These are phyloP conservation scores for Dactylellina drechsleri DNA, from an alignment of 2,329 filamentous ascomycete genomes.

Conservation along the genomic window DNA sequence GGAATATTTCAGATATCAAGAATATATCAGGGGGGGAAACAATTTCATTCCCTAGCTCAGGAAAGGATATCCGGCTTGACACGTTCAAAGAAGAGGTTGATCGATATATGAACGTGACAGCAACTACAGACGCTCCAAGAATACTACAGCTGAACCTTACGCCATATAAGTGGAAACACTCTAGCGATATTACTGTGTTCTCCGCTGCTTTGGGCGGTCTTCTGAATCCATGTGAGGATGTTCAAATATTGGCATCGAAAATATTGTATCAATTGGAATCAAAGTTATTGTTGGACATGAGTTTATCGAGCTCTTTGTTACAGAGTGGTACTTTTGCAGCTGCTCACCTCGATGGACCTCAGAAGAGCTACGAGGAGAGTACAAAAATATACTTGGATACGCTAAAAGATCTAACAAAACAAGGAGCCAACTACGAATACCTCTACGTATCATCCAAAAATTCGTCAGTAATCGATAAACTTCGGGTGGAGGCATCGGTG, in stretches of 20 bases:
- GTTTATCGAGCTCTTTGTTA: neutral
- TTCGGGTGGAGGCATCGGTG: neutral
- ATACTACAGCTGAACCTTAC: neutral
- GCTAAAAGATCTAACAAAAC: neutral
- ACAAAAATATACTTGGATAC: neutral
- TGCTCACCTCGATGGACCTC: neutral
- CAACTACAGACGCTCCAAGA: neutral
- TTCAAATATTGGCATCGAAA: slow-evolving; percentile 12
- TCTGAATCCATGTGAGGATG: slow-evolving; percentile 1
- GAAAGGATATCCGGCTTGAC: neutral
- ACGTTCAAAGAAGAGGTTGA: neutral
- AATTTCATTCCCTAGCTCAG: neutral
- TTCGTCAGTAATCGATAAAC: neutral
- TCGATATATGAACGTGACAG: neutral
- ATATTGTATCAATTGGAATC: slow-evolving; percentile 3
- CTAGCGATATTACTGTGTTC: neutral
- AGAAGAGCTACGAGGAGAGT: neutral
- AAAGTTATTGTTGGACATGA: neutral
- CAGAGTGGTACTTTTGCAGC: slow-evolving; percentile 6
- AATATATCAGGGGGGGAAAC: neutral
- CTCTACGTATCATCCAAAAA: neutral
- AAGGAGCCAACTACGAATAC: neutral
- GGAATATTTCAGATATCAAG: slow-evolving; percentile 6
- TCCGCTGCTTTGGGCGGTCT: neutral
- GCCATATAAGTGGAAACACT: neutral